Percentiles rank a stretch among this genome's conserved stretches.
phyloP scores from a whole-genome alignment of 306 rosid genomes.

The Trichosanthes cucumerina region DNA sequence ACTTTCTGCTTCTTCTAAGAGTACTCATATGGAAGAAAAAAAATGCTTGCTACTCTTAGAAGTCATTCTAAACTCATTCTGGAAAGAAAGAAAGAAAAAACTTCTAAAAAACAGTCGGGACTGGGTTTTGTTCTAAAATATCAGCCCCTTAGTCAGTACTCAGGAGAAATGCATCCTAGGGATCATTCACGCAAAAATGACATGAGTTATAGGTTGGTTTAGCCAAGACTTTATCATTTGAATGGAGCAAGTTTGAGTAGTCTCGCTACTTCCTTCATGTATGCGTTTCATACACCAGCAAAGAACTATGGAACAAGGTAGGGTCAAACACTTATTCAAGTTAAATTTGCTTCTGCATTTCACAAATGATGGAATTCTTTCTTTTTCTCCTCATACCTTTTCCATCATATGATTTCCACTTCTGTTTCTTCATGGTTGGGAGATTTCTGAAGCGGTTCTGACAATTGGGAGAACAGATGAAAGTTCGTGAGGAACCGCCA shows the following conservation, averaged over 20 bases:
- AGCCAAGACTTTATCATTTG: background rate
- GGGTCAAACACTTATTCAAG: background rate
- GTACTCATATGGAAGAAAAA: background rate
- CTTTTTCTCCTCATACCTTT: background rate
- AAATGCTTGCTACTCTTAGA: too few relatives aligned
- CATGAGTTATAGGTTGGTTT: constrained; percentile 19
- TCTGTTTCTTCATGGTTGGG: background rate
- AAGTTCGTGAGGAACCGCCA: background rate
- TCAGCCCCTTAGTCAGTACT: background rate
- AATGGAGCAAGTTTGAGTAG: background rate
- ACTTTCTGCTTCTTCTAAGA: background rate
- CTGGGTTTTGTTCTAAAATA: background rate
- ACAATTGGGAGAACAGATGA: background rate
- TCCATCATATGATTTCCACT: background rate
- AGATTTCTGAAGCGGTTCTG: background rate
- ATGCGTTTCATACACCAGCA: background rate
- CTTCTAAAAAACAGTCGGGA: background rate
- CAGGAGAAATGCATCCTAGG: background rate
- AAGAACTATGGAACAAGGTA: background rate
- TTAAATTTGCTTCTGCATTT: background rate
- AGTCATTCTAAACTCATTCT: too few relatives aligned
- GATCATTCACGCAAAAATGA: constrained; percentile 36
- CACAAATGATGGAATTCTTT: background rate
- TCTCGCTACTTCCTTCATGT: background rate
- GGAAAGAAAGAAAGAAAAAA: too few relatives aligned